phyloP scores from a whole-genome alignment of 1,284 basidiomycete species.

The Ganoderma leucocontextum region DNA sequence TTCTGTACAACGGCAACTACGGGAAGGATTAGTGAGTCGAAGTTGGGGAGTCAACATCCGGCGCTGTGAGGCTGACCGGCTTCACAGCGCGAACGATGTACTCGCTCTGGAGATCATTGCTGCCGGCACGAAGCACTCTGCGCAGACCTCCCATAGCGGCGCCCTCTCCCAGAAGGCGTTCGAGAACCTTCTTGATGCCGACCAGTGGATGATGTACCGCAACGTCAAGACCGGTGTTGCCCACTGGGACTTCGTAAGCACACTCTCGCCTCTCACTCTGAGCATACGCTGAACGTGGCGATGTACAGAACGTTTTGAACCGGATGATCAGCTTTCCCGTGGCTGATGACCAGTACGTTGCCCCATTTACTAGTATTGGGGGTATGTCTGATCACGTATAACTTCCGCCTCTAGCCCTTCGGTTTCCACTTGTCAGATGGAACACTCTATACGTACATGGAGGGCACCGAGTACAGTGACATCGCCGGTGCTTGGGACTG shows the following conservation, averaged over 20 bases:
- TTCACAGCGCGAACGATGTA: conserved; percentile 56
- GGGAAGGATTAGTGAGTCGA: conserved; percentile 65
- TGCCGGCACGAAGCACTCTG: conserved; percentile 58
- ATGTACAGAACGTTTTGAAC: conserved; percentile 62
- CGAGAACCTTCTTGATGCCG: conserved; percentile 56
- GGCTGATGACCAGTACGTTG: conserved; percentile 60
- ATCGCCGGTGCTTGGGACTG: conserved; percentile 77
- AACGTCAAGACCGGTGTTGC: conserved; percentile 62
- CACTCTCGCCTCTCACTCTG: background rate
- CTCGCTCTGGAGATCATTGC: conserved; percentile 59
- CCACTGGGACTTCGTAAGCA: conserved; percentile 73
- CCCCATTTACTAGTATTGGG: too few relatives aligned
- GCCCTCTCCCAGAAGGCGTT: conserved; percentile 50
- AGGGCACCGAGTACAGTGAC: conserved; percentile 74
- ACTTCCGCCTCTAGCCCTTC: conserved; percentile 49
- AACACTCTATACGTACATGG: conserved; percentile 66
- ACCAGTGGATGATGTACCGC: conserved; percentile 73
- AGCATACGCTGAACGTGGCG: background rate
- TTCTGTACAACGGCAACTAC: conserved; percentile 73
- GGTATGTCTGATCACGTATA: background rate
- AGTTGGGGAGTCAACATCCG: background rate
- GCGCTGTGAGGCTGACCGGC: background rate
- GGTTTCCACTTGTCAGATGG: conserved; percentile 78
- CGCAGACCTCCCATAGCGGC: conserved; percentile 32
- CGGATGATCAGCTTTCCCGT: conserved; percentile 72